Evolutionary conservation across 495 filamentous ascomycete genomes (phyloP), one percentile per base, ranked within the genome.

Genomic region (Penicillium arizonense): DNA sequence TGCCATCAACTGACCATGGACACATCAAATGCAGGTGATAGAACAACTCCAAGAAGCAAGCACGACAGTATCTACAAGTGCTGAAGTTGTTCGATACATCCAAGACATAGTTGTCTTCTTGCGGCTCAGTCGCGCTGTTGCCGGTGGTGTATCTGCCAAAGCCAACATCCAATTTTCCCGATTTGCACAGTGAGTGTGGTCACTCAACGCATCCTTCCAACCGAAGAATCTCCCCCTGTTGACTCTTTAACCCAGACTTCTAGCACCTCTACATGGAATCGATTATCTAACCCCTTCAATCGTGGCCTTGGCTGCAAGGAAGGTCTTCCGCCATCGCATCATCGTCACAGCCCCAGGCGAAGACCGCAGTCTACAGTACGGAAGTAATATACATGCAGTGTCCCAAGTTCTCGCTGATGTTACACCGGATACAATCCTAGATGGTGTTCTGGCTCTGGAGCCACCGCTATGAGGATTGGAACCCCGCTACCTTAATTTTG

Each of bases 301-400:
- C 18, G 85, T 96, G 10, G 81, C 76, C 16, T 74, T 99, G 43
- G 95, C 94, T 3, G 84, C 84, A n/a, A 83, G 81, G 52, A 99
- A 97, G 73, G 82, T 96, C 11, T 97, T 95, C 59, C 79, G 84
- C 23, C 95, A 98, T 67, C 83, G 89, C 21, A 81, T 98, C n/a
- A 63, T 77, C 3, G 76, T 96, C 8, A 77, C 82, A 1, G 73
- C 64, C 2, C 79, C 89, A 0, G 84, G 86, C 53, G 78, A 81
- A 48, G 94, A 99, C 71, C 72, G 91, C 37, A 97, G 91, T 63
- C 77, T 96, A 72, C 90, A 96, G 65, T 99, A 94, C 80, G 94
- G 94, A 4, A 96, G 92, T 65, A 84, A 95, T 47, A 34, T 85
- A 3, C 73, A 70, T 21, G 87, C 88, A 9, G 82, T 96, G 2